These are phyloP conservation scores for Nakaseomyces uthaithaninus DNA, from an alignment of 1,139 yeast genomes.

Conservation along the genomic window DNA sequence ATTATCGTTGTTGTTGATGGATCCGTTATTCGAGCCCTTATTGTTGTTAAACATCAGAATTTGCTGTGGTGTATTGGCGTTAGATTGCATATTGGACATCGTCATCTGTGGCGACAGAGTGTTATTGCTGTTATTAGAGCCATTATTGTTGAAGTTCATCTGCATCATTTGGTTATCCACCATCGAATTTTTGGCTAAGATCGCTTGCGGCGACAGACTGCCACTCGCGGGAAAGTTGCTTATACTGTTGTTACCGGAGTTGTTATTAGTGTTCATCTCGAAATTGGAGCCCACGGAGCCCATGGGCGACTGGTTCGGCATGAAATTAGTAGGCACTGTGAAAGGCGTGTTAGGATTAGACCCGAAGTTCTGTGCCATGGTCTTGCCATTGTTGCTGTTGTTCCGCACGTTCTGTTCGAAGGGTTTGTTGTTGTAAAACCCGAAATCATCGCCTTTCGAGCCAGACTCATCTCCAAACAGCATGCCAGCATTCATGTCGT, in stretches of 20 bases:
- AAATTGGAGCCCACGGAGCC: conserved; percentile 5
- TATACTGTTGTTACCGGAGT: background rate
- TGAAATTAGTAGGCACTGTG: conserved; percentile 2
- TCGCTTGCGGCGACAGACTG: conserved; percentile 29
- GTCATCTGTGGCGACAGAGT: conserved; percentile 8
- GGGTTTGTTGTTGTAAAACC: background rate
- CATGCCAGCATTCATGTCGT: background rate
- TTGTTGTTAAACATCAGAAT: conserved; percentile 11
- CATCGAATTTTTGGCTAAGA: conserved; percentile 25
- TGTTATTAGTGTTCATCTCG: background rate
- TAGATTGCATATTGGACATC: conserved; percentile 6
- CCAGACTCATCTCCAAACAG: background rate
- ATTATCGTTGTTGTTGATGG: background rate
- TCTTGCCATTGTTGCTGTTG: background rate
- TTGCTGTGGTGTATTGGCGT: conserved; percentile 11
- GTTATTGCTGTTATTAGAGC: background rate
- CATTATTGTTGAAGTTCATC: conserved; percentile 3
- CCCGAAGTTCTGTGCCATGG: conserved; percentile 1
- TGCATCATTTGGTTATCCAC: conserved; percentile 13
- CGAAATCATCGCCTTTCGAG: conserved; percentile 1
- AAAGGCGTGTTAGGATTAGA: conserved; percentile 2
- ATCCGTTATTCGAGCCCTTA: conserved; percentile 16
- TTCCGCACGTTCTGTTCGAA: background rate
- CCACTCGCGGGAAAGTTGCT: conserved; percentile 4
- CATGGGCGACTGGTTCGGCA: conserved; percentile 8